Base-by-base conservation (phyloP, 1,284 basidiomycete genomes). In the Ustilago loliicola region DNA sequence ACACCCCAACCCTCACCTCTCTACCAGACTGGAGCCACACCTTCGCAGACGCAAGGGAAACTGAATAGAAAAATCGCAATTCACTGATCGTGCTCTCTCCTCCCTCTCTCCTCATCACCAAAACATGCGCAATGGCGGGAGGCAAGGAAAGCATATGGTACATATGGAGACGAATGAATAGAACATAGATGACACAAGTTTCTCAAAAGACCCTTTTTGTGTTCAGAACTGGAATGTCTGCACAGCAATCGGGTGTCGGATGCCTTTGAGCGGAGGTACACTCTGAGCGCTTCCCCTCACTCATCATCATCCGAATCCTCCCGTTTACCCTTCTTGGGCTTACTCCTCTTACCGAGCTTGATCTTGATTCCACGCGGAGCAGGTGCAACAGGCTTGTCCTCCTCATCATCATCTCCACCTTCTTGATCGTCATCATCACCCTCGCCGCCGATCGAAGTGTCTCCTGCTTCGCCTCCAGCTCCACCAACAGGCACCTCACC, bases 331-430 rank as follows among this genome's bases (percentile, higher is more conserved):
- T 62, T 67, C 23, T 47, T 45, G 9, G 40, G 32, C 45, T 69
- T 64, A 36, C 64, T 50, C 36, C 66, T 38, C 69, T 76, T 79
- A 3, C 77, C 72, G 8, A 79, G 45, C 63, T 72, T 75, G 58
- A 79, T 72, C 77, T 79, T 79, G 54, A 79, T 72, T 3, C 72
- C 77, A 6, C 72, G 42, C 19, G 72, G 65, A 5, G 67, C 67
- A 23, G 72, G 47, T 9, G 57, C 36, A 0, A 55, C 57, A 13
- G 69, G 69, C 38, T 66, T 72, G 32, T 76, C 72, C 2, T 79
- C 77, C 32, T 74, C 76, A 9, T 77, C 73, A 2, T 59, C 58
- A 9, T 69, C 74, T 5, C 32, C 73, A 11, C 32, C 67, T 1
- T 50, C 72, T 3, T 50, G 64, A 4, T 56, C 40, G 0, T 54